Percentiles rank a stretch among this genome's conserved stretches.
phyloP scores from a whole-genome alignment of 2,329 filamentous ascomycete genomes.

The Epichloe hybrida region DNA sequence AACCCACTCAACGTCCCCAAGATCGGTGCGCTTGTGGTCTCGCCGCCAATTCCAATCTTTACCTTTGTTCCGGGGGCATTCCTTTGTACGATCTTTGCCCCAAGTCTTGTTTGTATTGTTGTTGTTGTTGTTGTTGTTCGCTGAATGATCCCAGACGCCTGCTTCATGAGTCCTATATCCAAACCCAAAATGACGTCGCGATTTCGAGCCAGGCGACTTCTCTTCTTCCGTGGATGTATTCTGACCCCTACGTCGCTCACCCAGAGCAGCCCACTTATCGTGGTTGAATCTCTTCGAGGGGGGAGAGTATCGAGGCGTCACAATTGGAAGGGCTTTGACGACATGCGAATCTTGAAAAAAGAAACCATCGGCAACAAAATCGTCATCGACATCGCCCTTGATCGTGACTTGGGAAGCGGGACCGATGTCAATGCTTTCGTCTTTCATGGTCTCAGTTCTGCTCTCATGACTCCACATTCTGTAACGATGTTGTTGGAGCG shows the following conservation, averaged over 20 bases:
- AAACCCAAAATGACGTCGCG: constrained; percentile 35
- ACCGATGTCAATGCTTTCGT: constrained; percentile 10
- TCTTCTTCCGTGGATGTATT: constrained; percentile 35
- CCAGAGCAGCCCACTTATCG: constrained; percentile 85
- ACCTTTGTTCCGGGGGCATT: constrained; percentile 43
- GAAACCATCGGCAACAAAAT: constrained; percentile 55
- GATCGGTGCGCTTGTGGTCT: constrained; percentile 45
- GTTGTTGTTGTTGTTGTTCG: constrained; percentile 18
- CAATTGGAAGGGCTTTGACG: constrained; percentile 21
- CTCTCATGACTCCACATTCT: constrained; percentile 71
- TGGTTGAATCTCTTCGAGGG: constrained; percentile 45
- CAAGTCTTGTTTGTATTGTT: constrained; percentile 12
- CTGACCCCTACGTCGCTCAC: constrained; percentile 65
- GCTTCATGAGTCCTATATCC: constrained; percentile 34
- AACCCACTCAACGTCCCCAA: constrained; percentile 85
- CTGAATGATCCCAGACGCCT: constrained; percentile 34
- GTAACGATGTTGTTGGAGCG: constrained; percentile 53
- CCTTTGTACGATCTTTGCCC: constrained; percentile 34
- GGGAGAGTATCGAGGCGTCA: constrained; percentile 50
- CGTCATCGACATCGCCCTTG: constrained; percentile 44
- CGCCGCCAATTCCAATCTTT: constrained; percentile 50
- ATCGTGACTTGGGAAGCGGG: constrained; percentile 19
- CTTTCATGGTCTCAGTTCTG: constrained; percentile 24
- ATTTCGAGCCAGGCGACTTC: constrained; percentile 35
- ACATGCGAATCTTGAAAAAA: constrained; percentile 58